Evolutionary conservation across 129 eudicot species (phyloP).

Genomic region (Pseudognaphalium luteoalbum): DNA sequence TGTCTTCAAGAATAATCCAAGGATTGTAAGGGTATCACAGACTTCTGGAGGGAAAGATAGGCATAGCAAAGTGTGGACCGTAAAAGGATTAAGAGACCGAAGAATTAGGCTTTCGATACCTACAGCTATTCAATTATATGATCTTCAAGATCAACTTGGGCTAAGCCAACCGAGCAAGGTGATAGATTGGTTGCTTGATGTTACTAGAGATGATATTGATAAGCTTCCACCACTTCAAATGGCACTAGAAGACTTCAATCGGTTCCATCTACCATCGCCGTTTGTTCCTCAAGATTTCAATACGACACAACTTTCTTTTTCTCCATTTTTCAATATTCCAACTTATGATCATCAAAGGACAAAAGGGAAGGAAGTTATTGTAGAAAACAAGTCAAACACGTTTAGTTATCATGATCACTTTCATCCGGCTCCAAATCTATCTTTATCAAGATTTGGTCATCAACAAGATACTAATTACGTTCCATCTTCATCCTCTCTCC

Average conservation of each 20-base stretch:
- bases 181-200: slow-evolving; percentile 82
- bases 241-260: slow-evolving; percentile 45
- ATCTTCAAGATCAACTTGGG: slow-evolving; percentile 73
- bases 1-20: slow-evolving; percentile 58
- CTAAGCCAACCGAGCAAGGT: slow-evolving; percentile 77
- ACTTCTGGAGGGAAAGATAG: slow-evolving; percentile 75
- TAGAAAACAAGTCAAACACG: slow-evolving; percentile 31
- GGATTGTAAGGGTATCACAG: slow-evolving; percentile 64
- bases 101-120: slow-evolving; percentile 73
- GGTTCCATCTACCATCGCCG: slow-evolving; percentile 34
- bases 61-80: slow-evolving; percentile 78
- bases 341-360: slow-evolving; percentile 20
- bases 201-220: slow-evolving; percentile 60
- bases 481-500: slow-evolving; percentile 30
- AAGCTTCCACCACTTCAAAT: slow-evolving; percentile 77
- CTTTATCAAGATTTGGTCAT: slow-evolving; percentile 50
- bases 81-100: slow-evolving; percentile 76
- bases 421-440: slow-evolving; percentile 50
- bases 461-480: slow-evolving; percentile 14
- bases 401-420: slow-evolving; percentile 33
- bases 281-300: slow-evolving; percentile 23
- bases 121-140: slow-evolving; percentile 62
- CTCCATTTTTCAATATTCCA: slow-evolving; percentile 27
- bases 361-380: slow-evolving; percentile 31
- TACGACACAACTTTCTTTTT: slow-evolving; percentile 25